Base-by-base conservation (phyloP, 345 rosid species). In the Eucalyptus leucophloia region DNA sequence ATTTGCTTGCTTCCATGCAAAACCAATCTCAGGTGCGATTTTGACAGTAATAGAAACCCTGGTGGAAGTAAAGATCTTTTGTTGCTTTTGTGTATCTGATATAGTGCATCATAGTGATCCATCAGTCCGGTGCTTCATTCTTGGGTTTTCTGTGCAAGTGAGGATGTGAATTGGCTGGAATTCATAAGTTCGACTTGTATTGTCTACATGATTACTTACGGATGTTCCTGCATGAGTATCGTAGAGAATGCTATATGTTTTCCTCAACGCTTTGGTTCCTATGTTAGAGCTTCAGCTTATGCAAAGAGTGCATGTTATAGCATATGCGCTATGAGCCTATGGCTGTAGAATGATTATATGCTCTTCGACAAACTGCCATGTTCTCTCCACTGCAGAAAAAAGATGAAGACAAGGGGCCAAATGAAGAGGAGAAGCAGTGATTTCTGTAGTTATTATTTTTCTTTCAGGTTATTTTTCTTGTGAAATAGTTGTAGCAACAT, bases 1-100 rank as follows among this genome's bases (percentile, higher is more conserved):
- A 95, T 86, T 88, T 95, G 91, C 95, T 95, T 89, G 95, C 95
- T 86, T 95, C 96, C 69, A 93, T 96, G 94, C 95, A 91, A 92
- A 89, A 89, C 91, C 95, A 94, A 89, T 92, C 95, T 37, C 96
- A 96, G 96, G 98, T 96, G 90, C 67, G 92, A 88, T 90, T 30
- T 45, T 24, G 40, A 65, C 56, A 17, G 54, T n/a, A 32, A 47
- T 86, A 51, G 88, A n/a, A 51, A 2, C 60, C 40, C 28, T 34
- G 42, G 40, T 34, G 21, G 88, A 53, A n/a, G 40, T 53, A 24
- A 45, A 16, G 88, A 50, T 86, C 5, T 51, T 86, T 83, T 49
- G 56, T 30, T 86, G 40, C 56, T 86, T 49, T 21, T 24, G 53
- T 50, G 58, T 17, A 86, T 54, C 37, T 16, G 13, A 34, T 86